These are phyloP conservation scores for Escallonia herrerae DNA, from an alignment of 129 eudicot species.

Conservation along the genomic window DNA sequence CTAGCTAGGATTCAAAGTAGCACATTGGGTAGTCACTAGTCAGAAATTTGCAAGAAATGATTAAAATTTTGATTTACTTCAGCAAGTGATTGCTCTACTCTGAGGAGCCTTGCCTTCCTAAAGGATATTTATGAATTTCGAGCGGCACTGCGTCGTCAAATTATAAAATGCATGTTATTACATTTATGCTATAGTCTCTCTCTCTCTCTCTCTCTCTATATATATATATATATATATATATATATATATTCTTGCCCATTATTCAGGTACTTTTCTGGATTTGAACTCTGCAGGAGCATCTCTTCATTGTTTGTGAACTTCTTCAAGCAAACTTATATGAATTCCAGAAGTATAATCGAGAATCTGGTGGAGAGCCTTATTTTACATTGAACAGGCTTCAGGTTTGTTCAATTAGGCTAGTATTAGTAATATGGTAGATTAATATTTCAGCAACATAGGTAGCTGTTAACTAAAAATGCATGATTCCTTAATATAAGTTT, in stretches of 20 bases:
- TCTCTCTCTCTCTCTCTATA: too few relatives aligned
- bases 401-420: conserved; percentile 38
- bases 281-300: conserved; percentile 61
- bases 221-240: too few relatives aligned
- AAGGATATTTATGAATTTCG: too few relatives aligned
- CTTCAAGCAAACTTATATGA: conserved; percentile 90
- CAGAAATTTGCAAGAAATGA: too few relatives aligned
- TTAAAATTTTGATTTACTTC: too few relatives aligned
- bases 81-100: too few relatives aligned
- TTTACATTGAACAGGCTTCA: conserved; percentile 81
- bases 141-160: too few relatives aligned
- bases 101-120: too few relatives aligned
- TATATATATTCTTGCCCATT: neutral
- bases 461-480: neutral
- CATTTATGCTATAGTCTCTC: too few relatives aligned
- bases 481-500: conserved; percentile 10
- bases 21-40: too few relatives aligned
- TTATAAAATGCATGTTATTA: too few relatives aligned
- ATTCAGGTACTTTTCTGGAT: neutral
- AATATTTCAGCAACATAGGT: neutral
- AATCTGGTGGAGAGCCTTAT: conserved; percentile 88
- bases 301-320: conserved; percentile 85
- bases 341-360: conserved; percentile 79
- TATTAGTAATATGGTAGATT: neutral
- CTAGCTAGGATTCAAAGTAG: too few relatives aligned